Conservation (phyloP, 2,329 filamentous ascomycete genomes). For the Clonostachys sp. region DNA sequence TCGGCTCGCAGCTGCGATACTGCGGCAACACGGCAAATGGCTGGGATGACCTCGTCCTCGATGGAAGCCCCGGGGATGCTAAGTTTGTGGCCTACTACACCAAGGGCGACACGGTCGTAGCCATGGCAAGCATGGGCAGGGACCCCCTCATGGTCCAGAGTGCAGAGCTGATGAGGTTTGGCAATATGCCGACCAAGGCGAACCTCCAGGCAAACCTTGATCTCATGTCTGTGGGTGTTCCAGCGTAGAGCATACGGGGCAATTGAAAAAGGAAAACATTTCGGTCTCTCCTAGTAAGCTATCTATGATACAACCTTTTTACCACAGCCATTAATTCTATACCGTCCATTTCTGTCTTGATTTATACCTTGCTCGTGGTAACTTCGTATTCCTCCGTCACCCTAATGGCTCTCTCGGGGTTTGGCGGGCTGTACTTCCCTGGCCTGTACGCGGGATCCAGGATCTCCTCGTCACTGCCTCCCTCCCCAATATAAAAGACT, state of each 20-base stretch:
- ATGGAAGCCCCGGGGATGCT: conserved; percentile 69
- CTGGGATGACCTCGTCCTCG: conserved; percentile 80
- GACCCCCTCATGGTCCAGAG: conserved; percentile 83
- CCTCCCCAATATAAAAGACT: no score
- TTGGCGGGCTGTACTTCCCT: no score
- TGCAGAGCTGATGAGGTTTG: conserved; percentile 78
- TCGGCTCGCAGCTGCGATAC: conserved; percentile 86
- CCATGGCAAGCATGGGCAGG: conserved; percentile 84
- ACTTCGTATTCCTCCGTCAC: no score
- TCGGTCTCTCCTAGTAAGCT: not conserved
- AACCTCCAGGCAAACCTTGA: conserved; percentile 64
- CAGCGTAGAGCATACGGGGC: conserved; percentile 13
- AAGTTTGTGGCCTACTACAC: conserved; percentile 90
- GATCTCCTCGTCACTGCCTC: not conserved
- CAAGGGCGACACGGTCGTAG: conserved; percentile 80
- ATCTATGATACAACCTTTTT: not conserved
- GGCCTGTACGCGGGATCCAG: no score
- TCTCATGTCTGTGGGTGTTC: conserved; percentile 35
- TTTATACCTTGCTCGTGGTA: no score
- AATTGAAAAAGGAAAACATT: not conserved
- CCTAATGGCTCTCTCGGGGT: no score
- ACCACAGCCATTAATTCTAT: no score
- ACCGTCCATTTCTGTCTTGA: no score
- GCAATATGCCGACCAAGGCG: conserved; percentile 78
- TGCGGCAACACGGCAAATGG: conserved; percentile 80